phyloP scores from a whole-genome alignment of 2,329 filamentous ascomycete species.

The Fusarium subtropicale region DNA sequence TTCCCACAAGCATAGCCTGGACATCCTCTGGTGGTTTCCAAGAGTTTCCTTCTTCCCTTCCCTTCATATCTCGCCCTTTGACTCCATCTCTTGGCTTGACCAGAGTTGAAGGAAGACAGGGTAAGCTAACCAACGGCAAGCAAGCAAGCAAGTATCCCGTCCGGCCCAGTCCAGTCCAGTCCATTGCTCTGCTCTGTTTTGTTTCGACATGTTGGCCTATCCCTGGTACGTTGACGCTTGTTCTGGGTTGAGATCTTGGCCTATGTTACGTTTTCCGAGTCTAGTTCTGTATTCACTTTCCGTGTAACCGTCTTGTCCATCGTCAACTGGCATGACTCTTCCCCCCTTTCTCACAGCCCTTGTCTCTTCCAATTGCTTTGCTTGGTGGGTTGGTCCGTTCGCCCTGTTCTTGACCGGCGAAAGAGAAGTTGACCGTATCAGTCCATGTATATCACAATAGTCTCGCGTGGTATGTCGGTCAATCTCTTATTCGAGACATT shows the following conservation, averaged over 20 bases:
- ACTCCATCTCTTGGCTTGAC: constrained; percentile 19
- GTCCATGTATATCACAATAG: constrained; percentile 37
- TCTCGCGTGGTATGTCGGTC: constrained; percentile 38
- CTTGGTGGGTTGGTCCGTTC: constrained; percentile 38
- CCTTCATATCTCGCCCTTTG: constrained; percentile 22
- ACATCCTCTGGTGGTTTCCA: constrained; percentile 3
- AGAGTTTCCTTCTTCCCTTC: constrained; percentile 12
- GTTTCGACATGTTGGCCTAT: constrained; percentile 4
- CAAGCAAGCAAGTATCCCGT: constrained; percentile 6
- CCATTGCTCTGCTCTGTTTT: constrained; percentile 10
- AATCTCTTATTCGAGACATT: constrained; percentile 35
- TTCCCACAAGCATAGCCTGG: constrained; percentile 1
- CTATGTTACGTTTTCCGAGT: constrained; percentile 18
- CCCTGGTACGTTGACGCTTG: constrained; percentile 30
- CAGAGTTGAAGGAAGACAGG: constrained; percentile 21
- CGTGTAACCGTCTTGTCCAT: constrained; percentile 32
- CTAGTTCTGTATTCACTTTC: constrained; percentile 13
- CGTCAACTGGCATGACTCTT: constrained; percentile 34
- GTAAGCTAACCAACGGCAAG: constrained; percentile 28
- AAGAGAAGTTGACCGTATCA: constrained; percentile 31
- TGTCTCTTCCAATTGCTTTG: constrained; percentile 37
- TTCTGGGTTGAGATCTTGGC: constrained; percentile 24
- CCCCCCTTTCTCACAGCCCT: constrained; percentile 35
- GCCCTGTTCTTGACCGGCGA: constrained; percentile 34
- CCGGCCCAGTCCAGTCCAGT: neutral